Evolutionary conservation across 768 basidiomycete genomes (phyloP).

Genomic region (Serendipita vermifera): DNA sequence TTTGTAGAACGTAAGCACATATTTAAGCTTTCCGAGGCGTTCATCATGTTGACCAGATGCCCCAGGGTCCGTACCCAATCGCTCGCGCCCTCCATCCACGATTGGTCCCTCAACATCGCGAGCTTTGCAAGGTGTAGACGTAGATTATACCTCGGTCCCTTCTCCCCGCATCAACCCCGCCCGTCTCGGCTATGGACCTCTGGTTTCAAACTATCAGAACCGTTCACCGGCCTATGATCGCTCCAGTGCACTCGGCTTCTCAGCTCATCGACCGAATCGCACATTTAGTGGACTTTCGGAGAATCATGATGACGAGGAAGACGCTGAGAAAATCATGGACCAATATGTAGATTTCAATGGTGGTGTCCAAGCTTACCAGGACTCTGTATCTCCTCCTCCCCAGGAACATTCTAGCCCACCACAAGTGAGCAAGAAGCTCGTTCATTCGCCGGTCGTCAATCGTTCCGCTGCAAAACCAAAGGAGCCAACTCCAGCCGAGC

Average conservation of each 20-base stretch:
- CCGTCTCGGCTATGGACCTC: not conserved
- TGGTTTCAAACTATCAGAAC: no score
- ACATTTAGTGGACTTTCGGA: not conserved
- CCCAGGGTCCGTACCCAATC: conserved; percentile 4
- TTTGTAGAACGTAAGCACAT: not conserved
- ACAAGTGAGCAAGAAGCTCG: not conserved
- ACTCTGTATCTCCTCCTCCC: not conserved
- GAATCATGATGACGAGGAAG: conserved; percentile 1
- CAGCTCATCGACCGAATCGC: not conserved
- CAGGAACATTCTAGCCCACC: not conserved
- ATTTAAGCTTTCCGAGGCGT: not conserved
- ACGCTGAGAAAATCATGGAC: conserved; percentile 4
- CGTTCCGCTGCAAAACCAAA: not conserved
- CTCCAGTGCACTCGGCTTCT: not conserved
- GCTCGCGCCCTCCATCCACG: not conserved
- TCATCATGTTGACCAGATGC: conserved; percentile 5
- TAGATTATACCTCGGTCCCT: not conserved
- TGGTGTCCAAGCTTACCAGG: not conserved
- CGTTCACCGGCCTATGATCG: not conserved
- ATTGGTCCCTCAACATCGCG: not conserved
- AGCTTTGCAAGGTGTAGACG: not conserved
- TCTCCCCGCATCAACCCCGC: not conserved
- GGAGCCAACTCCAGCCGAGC: not conserved
- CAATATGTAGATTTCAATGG: not conserved
- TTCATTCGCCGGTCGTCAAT: not conserved